These are phyloP conservation scores for Vaucheria bursata DNA, from an alignment of 352 stramenopile species.

Conservation along the genomic window DNA sequence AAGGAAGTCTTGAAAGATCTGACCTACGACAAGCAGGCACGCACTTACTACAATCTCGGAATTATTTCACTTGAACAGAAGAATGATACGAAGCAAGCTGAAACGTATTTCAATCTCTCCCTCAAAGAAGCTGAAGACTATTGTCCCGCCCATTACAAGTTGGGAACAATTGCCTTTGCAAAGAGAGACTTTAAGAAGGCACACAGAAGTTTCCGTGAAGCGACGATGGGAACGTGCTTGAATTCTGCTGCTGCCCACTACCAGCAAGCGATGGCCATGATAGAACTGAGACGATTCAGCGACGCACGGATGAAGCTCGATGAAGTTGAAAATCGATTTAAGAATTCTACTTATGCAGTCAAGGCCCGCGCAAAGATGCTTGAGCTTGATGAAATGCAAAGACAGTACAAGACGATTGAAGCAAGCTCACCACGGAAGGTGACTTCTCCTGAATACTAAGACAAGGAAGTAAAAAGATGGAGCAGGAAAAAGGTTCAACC, in stretches of 20 bases:
- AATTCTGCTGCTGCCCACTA: background rate
- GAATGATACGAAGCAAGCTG: background rate
- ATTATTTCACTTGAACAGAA: background rate
- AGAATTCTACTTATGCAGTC: background rate
- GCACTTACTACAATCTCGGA: background rate
- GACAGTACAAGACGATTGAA: no score
- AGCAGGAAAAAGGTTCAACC: no score
- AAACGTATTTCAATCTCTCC: background rate
- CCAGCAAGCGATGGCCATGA: background rate
- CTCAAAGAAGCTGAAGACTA: background rate
- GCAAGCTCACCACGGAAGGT: no score
- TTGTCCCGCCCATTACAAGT: background rate
- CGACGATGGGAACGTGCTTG: background rate
- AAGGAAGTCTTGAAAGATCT: background rate
- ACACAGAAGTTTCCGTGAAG: background rate
- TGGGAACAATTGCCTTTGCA: background rate
- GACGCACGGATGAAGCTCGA: background rate
- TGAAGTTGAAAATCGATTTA: background rate
- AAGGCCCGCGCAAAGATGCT: background rate
- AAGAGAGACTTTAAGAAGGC: background rate
- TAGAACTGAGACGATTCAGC: background rate
- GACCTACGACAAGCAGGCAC: background rate
- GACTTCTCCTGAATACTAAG: no score
- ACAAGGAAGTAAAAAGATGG: no score
- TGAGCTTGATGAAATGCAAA: background rate